Evolutionary conservation across 1,139 yeast species (phyloP).

Genomic region (Debaryomycetaceae sp.): DNA sequence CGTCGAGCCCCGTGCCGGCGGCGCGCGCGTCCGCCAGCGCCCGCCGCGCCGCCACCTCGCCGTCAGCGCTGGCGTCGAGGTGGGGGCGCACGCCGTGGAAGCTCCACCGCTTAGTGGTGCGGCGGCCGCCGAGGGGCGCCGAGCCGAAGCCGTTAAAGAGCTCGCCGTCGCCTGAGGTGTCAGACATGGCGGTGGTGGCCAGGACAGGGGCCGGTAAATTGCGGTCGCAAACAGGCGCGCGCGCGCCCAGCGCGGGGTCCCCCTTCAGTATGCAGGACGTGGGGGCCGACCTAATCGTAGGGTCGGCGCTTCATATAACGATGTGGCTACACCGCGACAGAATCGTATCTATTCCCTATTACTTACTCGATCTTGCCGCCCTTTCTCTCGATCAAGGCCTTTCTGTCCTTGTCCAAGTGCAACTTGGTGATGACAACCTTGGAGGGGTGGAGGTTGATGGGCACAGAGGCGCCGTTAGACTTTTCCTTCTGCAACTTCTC

Average conservation of each 20-base stretch:
- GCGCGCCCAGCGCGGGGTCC: too few relatives aligned
- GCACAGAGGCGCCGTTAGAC: conserved; percentile 97
- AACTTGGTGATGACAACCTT: conserved; percentile 98
- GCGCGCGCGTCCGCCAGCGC: conserved; percentile 20
- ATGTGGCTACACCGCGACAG: conserved; percentile 6
- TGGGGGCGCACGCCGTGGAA: conserved; percentile 38
- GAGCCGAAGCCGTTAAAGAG: conserved; percentile 39
- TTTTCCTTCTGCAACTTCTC: conserved; percentile 98
- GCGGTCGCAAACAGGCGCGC: too few relatives aligned
- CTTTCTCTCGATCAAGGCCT: conserved; percentile 77
- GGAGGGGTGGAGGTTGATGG: conserved; percentile 97
- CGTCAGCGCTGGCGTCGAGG: conserved; percentile 18
- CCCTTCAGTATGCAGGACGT: too few relatives aligned
- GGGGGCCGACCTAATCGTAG: too few relatives aligned
- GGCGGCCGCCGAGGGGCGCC: conserved; percentile 26
- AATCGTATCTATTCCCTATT: conserved; percentile 9
- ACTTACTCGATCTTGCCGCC: conserved; percentile 36
- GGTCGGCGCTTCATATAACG: conserved; percentile 12
- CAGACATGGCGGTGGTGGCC: conserved; percentile 1
- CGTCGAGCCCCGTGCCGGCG: conserved; percentile 36
- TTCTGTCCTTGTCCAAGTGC: conserved; percentile 98
- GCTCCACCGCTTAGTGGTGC: conserved; percentile 44
- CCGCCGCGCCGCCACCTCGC: conserved; percentile 1
- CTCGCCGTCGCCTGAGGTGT: conserved; percentile 21
- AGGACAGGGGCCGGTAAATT: too few relatives aligned